phyloP scores from a whole-genome alignment of 2,329 filamentous ascomycete genomes.

The Diaporthe vaccinii region DNA sequence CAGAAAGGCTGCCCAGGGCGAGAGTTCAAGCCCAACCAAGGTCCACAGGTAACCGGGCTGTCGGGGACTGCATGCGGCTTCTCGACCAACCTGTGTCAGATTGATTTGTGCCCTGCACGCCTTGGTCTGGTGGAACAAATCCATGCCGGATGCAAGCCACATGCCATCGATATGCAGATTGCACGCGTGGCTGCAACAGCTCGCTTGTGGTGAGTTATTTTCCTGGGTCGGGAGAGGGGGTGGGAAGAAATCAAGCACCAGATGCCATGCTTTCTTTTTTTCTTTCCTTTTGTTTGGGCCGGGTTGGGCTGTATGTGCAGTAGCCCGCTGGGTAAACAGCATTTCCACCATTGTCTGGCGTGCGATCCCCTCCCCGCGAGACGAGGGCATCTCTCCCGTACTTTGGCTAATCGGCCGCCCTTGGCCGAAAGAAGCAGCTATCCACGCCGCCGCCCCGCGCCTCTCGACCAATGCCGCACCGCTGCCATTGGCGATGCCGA shows the following conservation, averaged over 20 bases:
- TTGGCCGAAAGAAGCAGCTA: slow-evolving; percentile 27
- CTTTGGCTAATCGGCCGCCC: slow-evolving; percentile 26
- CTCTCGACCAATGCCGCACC: neutral
- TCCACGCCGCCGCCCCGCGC: neutral
- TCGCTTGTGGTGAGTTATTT: slow-evolving; percentile 2
- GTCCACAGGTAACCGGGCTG: slow-evolving; percentile 28
- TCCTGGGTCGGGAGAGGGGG: slow-evolving; percentile 1
- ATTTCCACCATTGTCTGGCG: slow-evolving; percentile 8
- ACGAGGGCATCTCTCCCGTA: slow-evolving; percentile 5
- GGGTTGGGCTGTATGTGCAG: slow-evolving; percentile 17
- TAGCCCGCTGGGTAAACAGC: slow-evolving; percentile 24
- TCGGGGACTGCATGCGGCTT: slow-evolving; percentile 24
- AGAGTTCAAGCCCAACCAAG: slow-evolving; percentile 12
- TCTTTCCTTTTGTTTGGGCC: neutral
- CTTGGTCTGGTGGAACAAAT: slow-evolving; percentile 24
- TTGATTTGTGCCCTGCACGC: slow-evolving; percentile 6
- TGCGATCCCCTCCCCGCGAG: neutral
- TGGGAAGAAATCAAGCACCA: neutral
- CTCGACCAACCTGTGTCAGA: slow-evolving; percentile 16
- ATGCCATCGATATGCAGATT: slow-evolving; percentile 3
- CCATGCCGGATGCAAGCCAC: slow-evolving; percentile 30
- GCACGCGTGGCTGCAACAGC: slow-evolving; percentile 14
- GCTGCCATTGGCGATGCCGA: neutral
- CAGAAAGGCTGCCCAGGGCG: neutral
- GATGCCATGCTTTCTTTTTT: neutral